Evolutionary conservation across 2,329 filamentous ascomycete genomes (phyloP), one percentile per base, ranked within the genome.

Genomic region (Ophiosphaerella korrae): DNA sequence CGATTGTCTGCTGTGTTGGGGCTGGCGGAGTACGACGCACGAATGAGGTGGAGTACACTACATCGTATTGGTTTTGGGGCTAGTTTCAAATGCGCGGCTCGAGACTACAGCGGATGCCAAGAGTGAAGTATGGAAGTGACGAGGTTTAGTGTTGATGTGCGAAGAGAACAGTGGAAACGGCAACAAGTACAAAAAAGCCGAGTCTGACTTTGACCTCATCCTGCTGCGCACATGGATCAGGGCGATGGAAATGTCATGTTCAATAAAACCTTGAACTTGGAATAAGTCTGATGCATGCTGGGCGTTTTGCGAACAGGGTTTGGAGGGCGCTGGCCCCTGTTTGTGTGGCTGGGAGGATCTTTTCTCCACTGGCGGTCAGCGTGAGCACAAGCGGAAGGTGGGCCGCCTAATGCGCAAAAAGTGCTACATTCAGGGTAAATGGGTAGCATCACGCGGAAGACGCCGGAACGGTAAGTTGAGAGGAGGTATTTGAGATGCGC

Each of bases 381-480:
- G 46, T 14, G 36, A 37, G 55, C 57, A 48, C 45, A 63, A 61
- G 40, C 51, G 67, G 64, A 68, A 68, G 60, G 66, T 64, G 55
- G 49, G 42, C 60, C 58, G 62, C 49, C 43, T 43, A 14, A 12
- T 53, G 50, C 53, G 48, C 50, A 48, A 16, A 40, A 54, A 43
- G 55, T 57, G 52, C 50, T 53, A 39, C 52, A 38, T 57, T 11
- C 12, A 33, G 16, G 13, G 6, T 29, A 24, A 21, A 41, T 24
- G 16, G 8, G 18, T 42, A 24, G 40, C 12, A 23, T 29, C 7
- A 31, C 13, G 6, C 39, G 39, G 39, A 42, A 29, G 39, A 42
- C 14, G 13, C 12, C 39, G 24, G 39, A 42, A n/a, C 16, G 12
- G 6, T 5, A 16, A 9, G n/a, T 34, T 11, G 9, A n/a, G 18